phyloP scores from a whole-genome alignment of 1,139 yeast genomes.

The Tardiomyces depauwii region DNA sequence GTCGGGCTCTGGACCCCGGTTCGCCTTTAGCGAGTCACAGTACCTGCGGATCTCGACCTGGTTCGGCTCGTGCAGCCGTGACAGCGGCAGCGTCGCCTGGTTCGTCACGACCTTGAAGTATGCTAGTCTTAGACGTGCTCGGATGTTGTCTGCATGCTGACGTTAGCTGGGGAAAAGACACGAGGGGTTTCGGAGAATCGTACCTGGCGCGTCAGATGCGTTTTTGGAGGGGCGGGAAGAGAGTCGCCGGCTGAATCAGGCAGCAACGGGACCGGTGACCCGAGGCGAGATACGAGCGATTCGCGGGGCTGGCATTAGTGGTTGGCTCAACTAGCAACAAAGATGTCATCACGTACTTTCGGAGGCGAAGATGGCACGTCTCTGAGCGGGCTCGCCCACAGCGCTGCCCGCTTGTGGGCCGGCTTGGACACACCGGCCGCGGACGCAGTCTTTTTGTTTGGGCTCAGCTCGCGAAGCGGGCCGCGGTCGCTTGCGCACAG shows the following conservation, averaged over 20 bases:
- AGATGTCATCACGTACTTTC: not conserved
- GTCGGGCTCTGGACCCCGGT: too few relatives aligned
- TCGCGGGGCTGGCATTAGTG: not conserved
- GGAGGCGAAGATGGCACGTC: not conserved
- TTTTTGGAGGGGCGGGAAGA: not conserved
- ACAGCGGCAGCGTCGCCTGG: constrained; percentile 32
- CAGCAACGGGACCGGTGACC: not conserved
- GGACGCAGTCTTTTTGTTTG: not conserved
- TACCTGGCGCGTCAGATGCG: not conserved
- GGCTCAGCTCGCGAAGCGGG: not conserved
- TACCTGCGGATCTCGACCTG: not conserved
- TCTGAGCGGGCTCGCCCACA: not conserved
- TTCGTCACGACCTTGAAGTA: constrained; percentile 58
- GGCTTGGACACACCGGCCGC: not conserved
- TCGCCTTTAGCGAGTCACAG: not conserved
- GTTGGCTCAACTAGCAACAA: too few relatives aligned
- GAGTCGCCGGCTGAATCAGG: not conserved
- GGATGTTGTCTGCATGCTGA: constrained; percentile 44
- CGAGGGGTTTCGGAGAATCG: too few relatives aligned
- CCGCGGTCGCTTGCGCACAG: not conserved
- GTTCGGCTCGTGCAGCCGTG: constrained; percentile 1
- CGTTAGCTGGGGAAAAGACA: not conserved
- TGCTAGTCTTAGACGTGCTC: constrained; percentile 65
- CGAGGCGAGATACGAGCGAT: not conserved
- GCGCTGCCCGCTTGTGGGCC: not conserved